Evolutionary conservation across 192 early-diverging fungal genomes (phyloP), one percentile per base, ranked within the genome.

Genomic region (Backusella morwellensis): DNA sequence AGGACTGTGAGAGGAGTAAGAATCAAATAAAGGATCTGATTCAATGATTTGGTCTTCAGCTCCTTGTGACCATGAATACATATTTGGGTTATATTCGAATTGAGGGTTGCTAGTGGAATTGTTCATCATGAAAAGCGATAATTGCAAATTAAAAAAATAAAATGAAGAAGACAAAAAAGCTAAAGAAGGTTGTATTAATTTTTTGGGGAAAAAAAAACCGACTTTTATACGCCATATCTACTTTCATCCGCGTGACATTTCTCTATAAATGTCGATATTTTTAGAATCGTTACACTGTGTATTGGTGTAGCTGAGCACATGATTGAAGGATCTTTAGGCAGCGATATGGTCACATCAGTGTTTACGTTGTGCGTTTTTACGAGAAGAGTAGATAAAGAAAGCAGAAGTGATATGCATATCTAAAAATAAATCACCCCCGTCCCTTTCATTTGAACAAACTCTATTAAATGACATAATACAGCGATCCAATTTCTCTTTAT

Each of bases 261-360:
- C 56, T 63, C 56, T 29, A 63, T 23, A 29, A 32, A 12, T 29
- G 11, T 70, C 19, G 68, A 70, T 70, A 70, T 70, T 70, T 70
- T 70, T 70, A 70, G 68, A 70, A 41, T 70, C 21, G 68, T 70
- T 70, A 70, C 68, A 70, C 68, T 70, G 19, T 35, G 17, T 35
- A 21, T 5, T n/a, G 21, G 35, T 35, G 35, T 41, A 29, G 36
- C 68, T 70, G 38, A 70, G 36, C 68, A 70, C 35, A 38, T 70
- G 68, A 70, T 35, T 63, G 56, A 63, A 12, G 12, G 26, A 63
- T 63, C 2, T 26, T 29, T 63, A 63, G 56, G 6, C 21, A 21
- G 52, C 6, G 19, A 40, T 40, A 40, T 54, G 21, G 56, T 63
- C 56, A 63, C 56, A 26, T 23, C 21, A 56, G 21, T 56, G n/a